Evolutionary conservation across 2,329 filamentous ascomycete species (phyloP).

Genomic region (Aspergillus transmontanensis): DNA sequence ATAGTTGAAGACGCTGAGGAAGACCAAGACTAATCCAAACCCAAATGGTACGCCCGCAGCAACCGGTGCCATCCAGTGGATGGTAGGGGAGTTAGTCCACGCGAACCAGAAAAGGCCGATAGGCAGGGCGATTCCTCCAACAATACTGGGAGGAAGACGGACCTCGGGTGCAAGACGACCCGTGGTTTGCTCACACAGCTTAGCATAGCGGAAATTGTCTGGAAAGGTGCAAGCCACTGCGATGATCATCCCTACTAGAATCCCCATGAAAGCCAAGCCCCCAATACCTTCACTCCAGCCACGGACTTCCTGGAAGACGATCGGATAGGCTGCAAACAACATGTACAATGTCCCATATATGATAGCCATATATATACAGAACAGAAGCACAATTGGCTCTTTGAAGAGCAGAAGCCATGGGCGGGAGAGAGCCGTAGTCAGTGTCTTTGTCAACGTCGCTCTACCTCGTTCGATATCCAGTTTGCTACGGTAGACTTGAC

Average conservation of each 20-base stretch:
- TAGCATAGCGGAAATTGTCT: constrained; percentile 38
- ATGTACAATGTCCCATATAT: constrained; percentile 22
- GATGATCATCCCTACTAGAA: constrained; percentile 42
- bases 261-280: constrained; percentile 50
- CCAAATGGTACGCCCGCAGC: constrained; percentile 41
- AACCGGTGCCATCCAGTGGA: constrained; percentile 43
- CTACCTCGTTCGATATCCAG: constrained; percentile 41
- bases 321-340: constrained; percentile 22
- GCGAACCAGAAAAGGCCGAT: constrained; percentile 62
- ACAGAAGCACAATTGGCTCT: constrained; percentile 16
- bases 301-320: constrained; percentile 19
- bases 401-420: constrained; percentile 41
- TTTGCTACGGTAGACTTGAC: constrained; percentile 45
- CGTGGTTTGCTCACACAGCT: constrained; percentile 24
- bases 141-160: constrained; percentile 52
- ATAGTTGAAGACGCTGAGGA: constrained; percentile 44
- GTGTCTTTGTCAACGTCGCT: constrained; percentile 35
- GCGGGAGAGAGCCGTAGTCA: constrained; percentile 48
- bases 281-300: constrained; percentile 49
- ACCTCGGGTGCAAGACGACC: constrained; percentile 55
- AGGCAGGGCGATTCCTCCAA: constrained; percentile 54
- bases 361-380: constrained; percentile 28
- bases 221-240: constrained; percentile 42
- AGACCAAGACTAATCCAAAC: constrained; percentile 45
- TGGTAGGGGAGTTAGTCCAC: constrained; percentile 55